Percentiles rank a stretch among this genome's conserved stretches.
These are phyloP conservation scores for Diaporthe citri DNA, from an alignment of 2,329 filamentous ascomycete species.

Conservation along the genomic window DNA sequence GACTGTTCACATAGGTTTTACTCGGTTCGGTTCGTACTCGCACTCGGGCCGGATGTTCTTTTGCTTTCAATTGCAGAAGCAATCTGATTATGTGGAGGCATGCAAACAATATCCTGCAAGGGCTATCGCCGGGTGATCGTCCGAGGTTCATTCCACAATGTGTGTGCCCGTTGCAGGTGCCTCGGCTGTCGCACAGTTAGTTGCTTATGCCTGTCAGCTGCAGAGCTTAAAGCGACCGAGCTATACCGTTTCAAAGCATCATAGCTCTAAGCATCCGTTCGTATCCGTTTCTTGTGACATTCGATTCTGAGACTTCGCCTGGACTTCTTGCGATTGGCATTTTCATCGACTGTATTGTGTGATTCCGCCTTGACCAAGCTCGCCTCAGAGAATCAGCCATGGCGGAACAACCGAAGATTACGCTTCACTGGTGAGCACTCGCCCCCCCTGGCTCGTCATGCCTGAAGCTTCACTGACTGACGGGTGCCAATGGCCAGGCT, in stretches of 20 bases:
- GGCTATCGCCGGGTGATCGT: not conserved
- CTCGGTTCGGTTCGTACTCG: not conserved
- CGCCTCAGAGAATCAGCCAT: not conserved
- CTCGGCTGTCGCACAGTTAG: slow-evolving; percentile 24
- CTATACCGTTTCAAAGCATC: slow-evolving; percentile 11
- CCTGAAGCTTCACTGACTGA: slow-evolving; percentile 3
- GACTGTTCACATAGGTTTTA: not conserved
- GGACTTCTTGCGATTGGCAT: not conserved
- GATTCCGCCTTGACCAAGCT: not conserved
- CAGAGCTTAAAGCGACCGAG: slow-evolving; percentile 17
- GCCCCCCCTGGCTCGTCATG: not conserved
- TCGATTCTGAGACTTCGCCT: not conserved
- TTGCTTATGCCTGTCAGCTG: not conserved
- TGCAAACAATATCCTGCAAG: not conserved
- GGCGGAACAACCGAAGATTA: slow-evolving; percentile 42
- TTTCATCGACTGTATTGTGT: not conserved
- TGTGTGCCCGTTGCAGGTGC: not conserved
- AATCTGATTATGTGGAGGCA: not conserved
- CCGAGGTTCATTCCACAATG: not conserved
- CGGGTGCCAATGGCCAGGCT: slow-evolving; percentile 70
- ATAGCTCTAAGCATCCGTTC: not conserved
- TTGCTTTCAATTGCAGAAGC: not conserved
- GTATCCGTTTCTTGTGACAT: not conserved
- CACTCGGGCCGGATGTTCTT: too few species aligned
- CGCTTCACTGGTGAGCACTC: slow-evolving; percentile 42